Base-by-base conservation (phyloP, 441 rosid species). In the Breynia disticha region DNA sequence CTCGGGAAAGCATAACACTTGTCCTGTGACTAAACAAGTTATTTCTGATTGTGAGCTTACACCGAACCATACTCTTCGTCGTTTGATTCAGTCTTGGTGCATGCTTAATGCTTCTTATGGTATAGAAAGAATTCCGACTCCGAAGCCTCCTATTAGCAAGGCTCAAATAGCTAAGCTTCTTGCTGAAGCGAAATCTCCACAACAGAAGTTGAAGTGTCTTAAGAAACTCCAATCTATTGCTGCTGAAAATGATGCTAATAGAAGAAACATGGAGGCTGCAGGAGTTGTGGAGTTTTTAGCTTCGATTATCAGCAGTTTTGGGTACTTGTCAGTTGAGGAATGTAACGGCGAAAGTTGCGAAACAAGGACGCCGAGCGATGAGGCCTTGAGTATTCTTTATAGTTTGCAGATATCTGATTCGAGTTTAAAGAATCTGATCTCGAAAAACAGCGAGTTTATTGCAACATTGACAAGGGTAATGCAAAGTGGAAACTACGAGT, bases 21-120 rank as follows among this genome's bases (percentile, higher is more conserved):
- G 94, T 59, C 95, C 95, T 0, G 72, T 80, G 13, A 82, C 97
- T 3, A 91, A 84, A 59, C 89, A 76, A 54, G 60, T 57, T 45
- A 56, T 84, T 5, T n/a, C 77, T 5, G 84, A 68, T 49, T 55
- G 66, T 42, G 89, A 85, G n/a, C 72, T 90, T 14, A 90, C 90
- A 0, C 98, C 96, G 13, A 90, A 90, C 75, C 81, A 79, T 54
- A 87, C 88, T 35, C 80, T 88, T 41, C 81, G 87, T 18, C 77
- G 91, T 10, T 56, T 91, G 59, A 78, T 91, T 52, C 98, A 87
- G 60, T 79, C 87, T 6, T 88, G 96, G 95, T 91, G 96, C 70
- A 86, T 79, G 11, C 82, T 86, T 59, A 86, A 91, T 56, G 90
- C 89, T 28, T 78, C 90, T 0, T 45, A 78, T 22, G 91, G 96